Evolutionary conservation across 2,329 filamentous ascomycete species (phyloP).

Genomic region (Cryphonectria japonica): DNA sequence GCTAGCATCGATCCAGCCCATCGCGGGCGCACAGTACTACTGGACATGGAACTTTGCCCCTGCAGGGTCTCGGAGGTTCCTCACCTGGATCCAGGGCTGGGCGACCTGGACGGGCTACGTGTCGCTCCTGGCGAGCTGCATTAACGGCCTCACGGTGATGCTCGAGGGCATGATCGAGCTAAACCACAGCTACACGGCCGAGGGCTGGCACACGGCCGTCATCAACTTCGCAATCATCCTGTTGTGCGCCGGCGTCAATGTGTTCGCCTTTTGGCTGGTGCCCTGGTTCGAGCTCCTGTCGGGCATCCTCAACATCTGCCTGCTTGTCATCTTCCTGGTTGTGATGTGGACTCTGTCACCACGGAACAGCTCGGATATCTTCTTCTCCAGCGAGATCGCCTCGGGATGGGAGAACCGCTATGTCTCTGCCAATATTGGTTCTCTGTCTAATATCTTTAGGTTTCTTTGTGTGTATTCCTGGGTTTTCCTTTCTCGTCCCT

Average conservation of each 20-base stretch:
- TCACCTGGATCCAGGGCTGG: constrained; percentile 39
- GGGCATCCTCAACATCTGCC: constrained; percentile 36
- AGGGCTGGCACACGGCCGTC: constrained; percentile 43
- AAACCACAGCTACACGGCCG: constrained; percentile 17
- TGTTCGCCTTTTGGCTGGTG: constrained; percentile 43
- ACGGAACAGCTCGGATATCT: constrained; percentile 15
- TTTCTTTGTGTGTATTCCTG: constrained; percentile 35
- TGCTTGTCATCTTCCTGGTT: constrained; percentile 23
- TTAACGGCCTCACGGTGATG: constrained; percentile 34
- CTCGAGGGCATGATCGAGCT: constrained; percentile 26
- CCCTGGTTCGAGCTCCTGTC: constrained; percentile 44
- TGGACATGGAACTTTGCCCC: constrained; percentile 39
- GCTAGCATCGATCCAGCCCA: constrained; percentile 44
- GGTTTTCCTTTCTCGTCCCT: no score
- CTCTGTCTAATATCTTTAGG: constrained; percentile 40
- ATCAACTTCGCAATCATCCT: constrained; percentile 41
- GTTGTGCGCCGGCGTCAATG: constrained; percentile 33
- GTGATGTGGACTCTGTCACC: constrained; percentile 26
- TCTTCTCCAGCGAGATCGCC: constrained; percentile 13
- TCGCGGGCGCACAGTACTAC: constrained; percentile 48
- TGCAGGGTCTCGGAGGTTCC: constrained; percentile 1
- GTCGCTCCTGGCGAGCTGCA: constrained; percentile 39
- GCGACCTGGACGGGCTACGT: constrained; percentile 48
- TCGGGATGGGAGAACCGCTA: constrained; percentile 28
- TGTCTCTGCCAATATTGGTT: constrained; percentile 41